Evolutionary conservation across 768 basidiomycete genomes (phyloP), one percentile per base, ranked within the genome.

Genomic region (Gloeostereum incarnatum): DNA sequence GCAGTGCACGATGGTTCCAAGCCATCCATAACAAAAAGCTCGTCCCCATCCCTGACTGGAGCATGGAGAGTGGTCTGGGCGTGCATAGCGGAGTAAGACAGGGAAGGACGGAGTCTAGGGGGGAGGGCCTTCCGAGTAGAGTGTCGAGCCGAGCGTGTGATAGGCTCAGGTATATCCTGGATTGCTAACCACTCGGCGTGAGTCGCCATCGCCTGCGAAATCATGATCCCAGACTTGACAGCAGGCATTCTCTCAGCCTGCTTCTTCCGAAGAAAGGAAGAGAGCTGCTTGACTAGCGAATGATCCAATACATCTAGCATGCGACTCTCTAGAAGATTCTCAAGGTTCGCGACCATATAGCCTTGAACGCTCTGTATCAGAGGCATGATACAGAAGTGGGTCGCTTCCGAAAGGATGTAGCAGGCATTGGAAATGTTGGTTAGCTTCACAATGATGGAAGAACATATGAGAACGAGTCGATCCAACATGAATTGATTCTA

Each of bases 401-500:
- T 72, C 1, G 93, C 92, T 30, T 94, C 90, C 21, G 76, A 61
- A 20, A 96, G 78, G 27, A 97, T 63, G 45, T 80, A 77, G 43
- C 79, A 81, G 1, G 78, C 84, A 42, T 96, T 98, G 56, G 75
- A 63, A 42, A 81, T 65, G 39, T 75, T 81, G 36, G 81, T 65
- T 52, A 76, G 69, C 26, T 66, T 62, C 25, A 91, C 65, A 36
- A 97, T 71, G 30, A 83, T 69, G 6, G 65, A 62, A 1, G 92
- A 93, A 60, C 92, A 96, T 18, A 94, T 60, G 2, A 87, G 69
- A 24, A 89, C 72, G 14, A 98, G 72, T 14, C 81, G 78, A 50
- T 88, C 87, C n/a, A 97, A 64, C 6, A 96, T 70, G 2, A 98
- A 61, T 58, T 98, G 91, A 45, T 84, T 92, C 83, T 93, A 44